A percentile compares a stretch with the other conserved stretches of the same genome.
phyloP scores from a whole-genome alignment of 495 filamentous ascomycete genomes.

The Talaromyces trachyspermus region DNA sequence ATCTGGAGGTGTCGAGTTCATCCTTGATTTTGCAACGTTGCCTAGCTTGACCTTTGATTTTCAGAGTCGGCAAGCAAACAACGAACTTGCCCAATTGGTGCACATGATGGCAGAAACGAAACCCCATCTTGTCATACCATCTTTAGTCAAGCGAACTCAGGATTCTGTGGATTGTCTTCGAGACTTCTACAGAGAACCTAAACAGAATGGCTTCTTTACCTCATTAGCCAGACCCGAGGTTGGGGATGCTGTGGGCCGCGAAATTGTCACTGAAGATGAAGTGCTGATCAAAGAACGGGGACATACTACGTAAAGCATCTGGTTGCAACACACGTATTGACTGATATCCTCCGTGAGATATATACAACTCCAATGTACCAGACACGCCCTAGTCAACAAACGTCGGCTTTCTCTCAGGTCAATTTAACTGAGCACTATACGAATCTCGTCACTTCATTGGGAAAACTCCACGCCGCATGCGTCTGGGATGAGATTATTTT shows the following conservation, averaged over 20 bases:
- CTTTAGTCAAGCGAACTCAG: slow-evolving; percentile 67
- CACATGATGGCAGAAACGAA: slow-evolving; percentile 76
- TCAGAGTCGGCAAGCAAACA: slow-evolving; percentile 53
- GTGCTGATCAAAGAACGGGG: slow-evolving; percentile 25
- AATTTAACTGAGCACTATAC: slow-evolving; percentile 76
- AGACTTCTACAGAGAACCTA: slow-evolving; percentile 50
- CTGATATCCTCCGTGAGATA: slow-evolving; percentile 62
- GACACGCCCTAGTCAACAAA: slow-evolving; percentile 43
- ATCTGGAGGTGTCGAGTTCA: slow-evolving; percentile 69
- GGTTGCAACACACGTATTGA: slow-evolving; percentile 63
- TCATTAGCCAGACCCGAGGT: slow-evolving; percentile 41
- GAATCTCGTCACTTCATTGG: slow-evolving; percentile 59
- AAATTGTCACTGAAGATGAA: slow-evolving; percentile 11
- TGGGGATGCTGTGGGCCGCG: slow-evolving; percentile 17
- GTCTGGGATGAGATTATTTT: slow-evolving; percentile 77
- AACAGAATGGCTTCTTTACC: slow-evolving; percentile 56
- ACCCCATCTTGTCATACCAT: slow-evolving; percentile 73
- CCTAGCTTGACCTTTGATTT: slow-evolving; percentile 73
- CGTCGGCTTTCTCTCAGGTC: slow-evolving; percentile 56
- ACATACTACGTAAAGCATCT: slow-evolving; percentile 72
- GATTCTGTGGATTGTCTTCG: slow-evolving; percentile 56
- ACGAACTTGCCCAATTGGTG: slow-evolving; percentile 63
- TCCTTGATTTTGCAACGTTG: slow-evolving; percentile 77
- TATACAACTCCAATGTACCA: slow-evolving; percentile 62
- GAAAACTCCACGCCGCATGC: slow-evolving; percentile 66